Evolutionary conservation across 495 filamentous ascomycete species (phyloP).

Genomic region (Aspergillus avenaceus): DNA sequence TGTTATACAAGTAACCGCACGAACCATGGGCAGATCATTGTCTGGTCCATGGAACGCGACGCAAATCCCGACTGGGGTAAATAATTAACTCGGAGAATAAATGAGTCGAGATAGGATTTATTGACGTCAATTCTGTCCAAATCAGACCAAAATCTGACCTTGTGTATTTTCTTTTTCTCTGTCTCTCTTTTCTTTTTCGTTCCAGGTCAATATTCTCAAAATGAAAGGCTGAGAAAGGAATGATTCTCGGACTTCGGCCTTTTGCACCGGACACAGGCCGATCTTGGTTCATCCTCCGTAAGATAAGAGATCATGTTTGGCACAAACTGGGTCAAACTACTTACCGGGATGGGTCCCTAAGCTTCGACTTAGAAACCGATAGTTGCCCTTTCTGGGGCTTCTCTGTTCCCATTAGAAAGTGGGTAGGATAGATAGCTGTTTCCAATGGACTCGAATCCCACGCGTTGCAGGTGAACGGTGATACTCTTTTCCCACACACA

Average conservation of each 20-base stretch:
- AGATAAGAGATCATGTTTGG: no score
- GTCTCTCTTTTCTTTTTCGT: no score
- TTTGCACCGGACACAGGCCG: no score
- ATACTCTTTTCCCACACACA: neutral
- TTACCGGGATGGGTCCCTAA: neutral
- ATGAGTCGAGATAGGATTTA: neutral
- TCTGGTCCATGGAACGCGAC: conserved; percentile 1
- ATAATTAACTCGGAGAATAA: conserved; percentile 2
- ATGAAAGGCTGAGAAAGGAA: no score
- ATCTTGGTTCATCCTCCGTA: neutral
- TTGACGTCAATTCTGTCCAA: neutral
- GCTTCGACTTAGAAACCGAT: neutral
- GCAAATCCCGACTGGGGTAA: conserved; percentile 1
- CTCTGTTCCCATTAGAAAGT: neutral
- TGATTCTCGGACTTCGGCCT: no score
- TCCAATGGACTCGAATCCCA: no score
- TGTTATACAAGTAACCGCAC: neutral
- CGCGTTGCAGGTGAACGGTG: no score
- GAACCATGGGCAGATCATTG: conserved; percentile 7
- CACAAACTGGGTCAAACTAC: no score
- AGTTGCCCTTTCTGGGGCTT: neutral
- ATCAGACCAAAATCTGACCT: neutral
- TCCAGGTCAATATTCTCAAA: no score
- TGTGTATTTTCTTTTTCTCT: no score
- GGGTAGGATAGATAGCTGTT: no score